Conservation (phyloP, 805 yeast species). For the Lipomyces mesembrius region DNA sequence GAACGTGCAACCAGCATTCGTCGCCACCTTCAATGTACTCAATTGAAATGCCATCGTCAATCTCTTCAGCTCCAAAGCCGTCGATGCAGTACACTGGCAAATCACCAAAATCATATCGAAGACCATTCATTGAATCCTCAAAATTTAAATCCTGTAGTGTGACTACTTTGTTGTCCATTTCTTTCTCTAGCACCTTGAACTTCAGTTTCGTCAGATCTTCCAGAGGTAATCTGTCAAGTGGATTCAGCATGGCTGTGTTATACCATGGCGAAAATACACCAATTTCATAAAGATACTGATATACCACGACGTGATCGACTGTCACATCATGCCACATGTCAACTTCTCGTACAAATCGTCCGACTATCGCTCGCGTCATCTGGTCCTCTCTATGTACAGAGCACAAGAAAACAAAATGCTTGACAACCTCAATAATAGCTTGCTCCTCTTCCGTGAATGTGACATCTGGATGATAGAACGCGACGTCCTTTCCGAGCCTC, state of each 20-base stretch:
- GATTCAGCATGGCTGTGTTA: constrained; percentile 16
- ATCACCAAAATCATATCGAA: constrained; percentile 40
- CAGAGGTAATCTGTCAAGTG: constrained; percentile 8
- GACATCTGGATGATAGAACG: not conserved
- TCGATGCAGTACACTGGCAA: constrained; percentile 82
- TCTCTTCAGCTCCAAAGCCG: constrained; percentile 76
- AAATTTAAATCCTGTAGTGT: not conserved
- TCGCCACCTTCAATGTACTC: constrained; percentile 39
- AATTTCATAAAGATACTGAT: constrained; percentile 35
- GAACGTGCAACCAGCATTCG: constrained; percentile 60
- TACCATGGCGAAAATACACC: constrained; percentile 38
- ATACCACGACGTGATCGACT: constrained; percentile 5
- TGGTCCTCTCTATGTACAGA: constrained; percentile 3
- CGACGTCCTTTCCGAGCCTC: constrained; percentile 1
- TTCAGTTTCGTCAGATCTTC: constrained; percentile 9
- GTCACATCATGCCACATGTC: constrained; percentile 20
- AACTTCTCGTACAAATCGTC: constrained; percentile 24
- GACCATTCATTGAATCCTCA: constrained; percentile 21
- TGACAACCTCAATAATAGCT: constrained; percentile 25
- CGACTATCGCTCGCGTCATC: constrained; percentile 17
- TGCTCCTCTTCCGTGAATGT: constrained; percentile 16
- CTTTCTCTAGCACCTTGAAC: not conserved
- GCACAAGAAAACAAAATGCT: constrained; percentile 3
- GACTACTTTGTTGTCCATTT: not conserved
- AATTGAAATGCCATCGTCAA: constrained; percentile 90